Base-by-base conservation (phyloP, 208 protist genomes). In the Herpetomonas muscarum region DNA sequence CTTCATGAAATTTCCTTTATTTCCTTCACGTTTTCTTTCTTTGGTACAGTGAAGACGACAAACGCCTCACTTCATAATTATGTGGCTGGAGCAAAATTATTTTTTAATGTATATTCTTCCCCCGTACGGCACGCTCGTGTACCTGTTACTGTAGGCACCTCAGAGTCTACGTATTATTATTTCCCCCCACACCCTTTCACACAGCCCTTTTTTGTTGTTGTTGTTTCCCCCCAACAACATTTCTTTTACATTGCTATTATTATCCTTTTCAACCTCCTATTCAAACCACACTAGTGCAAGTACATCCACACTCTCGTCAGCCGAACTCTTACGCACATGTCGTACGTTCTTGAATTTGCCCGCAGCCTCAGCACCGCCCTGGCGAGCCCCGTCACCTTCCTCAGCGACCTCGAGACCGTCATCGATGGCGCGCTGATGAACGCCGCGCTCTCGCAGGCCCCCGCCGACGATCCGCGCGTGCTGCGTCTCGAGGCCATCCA, bases 281-380 rank as follows among this genome's bases (percentile, higher is more conserved):
- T 55, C 28, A 25, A 28, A 24, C 21, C 26, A 42, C 28, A 15
- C 21, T 44, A 13, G 6, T 26, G 36, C 19, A 15, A 28, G 24
- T 53, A 77, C 9, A 50, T 52, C 21, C 70, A 64, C 25, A 60
- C 72, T n/a, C 71, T 77, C 32, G 54, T 62, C n/a, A n/a, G n/a
- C n/a, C n/a, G n/a, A n/a, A n/a, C 42, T 13, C 41, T 5, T 50
- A 25, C 24, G 21, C 31, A 29, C 4, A 59, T 69, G 63, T 62
- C 63, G 6, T 69, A 62, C 50, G 45, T 63, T 36, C 36, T 47
- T 10, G 42, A 59, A 29, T 59, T 54, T 25, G 54, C 56, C 1
- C 9, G 59, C 34, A 55, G 15, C 19, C 30, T 50, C 17, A 32
- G 53, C 47, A 26, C 48, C 6, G 22, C 47, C 49, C 52, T 58